Base-by-base conservation (phyloP, 257 asterid genomes). In the Marsdenia floribunda region DNA sequence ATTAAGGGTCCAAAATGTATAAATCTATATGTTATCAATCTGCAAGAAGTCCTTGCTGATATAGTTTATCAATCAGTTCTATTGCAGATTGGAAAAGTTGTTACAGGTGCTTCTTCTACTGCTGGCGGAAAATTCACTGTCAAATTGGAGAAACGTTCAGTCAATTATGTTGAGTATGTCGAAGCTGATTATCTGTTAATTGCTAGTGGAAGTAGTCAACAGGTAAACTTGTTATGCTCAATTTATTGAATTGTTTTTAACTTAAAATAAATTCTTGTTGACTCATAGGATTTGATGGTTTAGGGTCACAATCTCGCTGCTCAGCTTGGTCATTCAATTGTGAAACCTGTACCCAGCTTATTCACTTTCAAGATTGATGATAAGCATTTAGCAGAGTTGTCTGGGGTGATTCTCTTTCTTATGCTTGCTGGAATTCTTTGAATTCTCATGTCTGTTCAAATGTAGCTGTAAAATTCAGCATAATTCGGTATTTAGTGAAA, bases 301-400 rank as follows among this genome's bases (percentile, higher is more conserved):
- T 91, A 91, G 99, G 97, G 99, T 76, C 83, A 92, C 80, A 82
- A 85, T 80, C 93, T 94, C 79, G 96, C 97, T 55, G 78, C 84
- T 65, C 92, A 87, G 79, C 92, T 92, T 73, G 97, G 96, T 57
- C 99, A 94, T 86, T 86, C 96, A 47, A 90, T 92, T 49, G 87
- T 94, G 81, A 84, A 85, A 77, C 97, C 99, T 75, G 97, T 94
- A 42, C 97, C 99, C 44, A 94, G 99, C 87, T 85, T 94, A 81
- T 94, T 94, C 86, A 94, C 97, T 76, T 92, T 94, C 93, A 94
- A 92, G 89, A 88, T 89, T 65, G 90, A 87, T 47, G 97, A 94
- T 85, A 83, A 75, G 72, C 88, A 84, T 85, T 80, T 94, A 71
- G 86, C 87, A 40, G 96, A 94, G 80, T 79, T 94, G 80, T 87